Evolutionary conservation across 345 rosid genomes (phyloP), one percentile per base, ranked within the genome.

Genomic region (Reutealis trisperma): DNA sequence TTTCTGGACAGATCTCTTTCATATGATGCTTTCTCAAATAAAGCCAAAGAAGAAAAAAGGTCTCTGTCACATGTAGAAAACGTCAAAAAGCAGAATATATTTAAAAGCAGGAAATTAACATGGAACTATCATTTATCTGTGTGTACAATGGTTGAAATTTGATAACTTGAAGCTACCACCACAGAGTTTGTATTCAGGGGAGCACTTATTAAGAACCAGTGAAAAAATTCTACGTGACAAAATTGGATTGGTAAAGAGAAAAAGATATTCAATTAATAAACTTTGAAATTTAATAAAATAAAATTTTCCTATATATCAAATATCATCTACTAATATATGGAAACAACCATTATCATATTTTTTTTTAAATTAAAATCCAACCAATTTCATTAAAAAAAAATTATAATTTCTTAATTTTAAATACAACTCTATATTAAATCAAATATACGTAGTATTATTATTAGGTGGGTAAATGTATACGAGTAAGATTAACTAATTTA

Each of bases 1-100:
- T 81, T 70, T 59, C 52, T 11, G 21, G 78, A 58, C n/a, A 65
- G 73, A 41, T 55, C 69, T n/a, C 67, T 72, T 24, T 80, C 82
- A 58, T 30, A 57, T 34, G 75, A 63, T 59, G 63, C 55, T 37
- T 57, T 73, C 59, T 54, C 24, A 55, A 67, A 79, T 70, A 34
- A 60, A 75, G 22, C 74, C 70, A 27, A n/a, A 24, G 37, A 32
- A 75, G 5, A 27, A 16, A 71, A 22, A 44, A 75, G 67, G 64
- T 80, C 77, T 19, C 30, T 3, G 42, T 77, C 84, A 71, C 68
- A 14, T 65, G 30, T 47, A 30, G 21, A 44, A 54, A 67, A 10
- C 37, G 11, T 52, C 13, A 32, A 69, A 24, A 37, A 21, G 27
- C 14, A 7, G 13, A 69, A 25, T 44, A 42, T 42, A 63, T 27